Base-by-base conservation (phyloP, 345 rosid species). In the Raphanus raphanistrum region DNA sequence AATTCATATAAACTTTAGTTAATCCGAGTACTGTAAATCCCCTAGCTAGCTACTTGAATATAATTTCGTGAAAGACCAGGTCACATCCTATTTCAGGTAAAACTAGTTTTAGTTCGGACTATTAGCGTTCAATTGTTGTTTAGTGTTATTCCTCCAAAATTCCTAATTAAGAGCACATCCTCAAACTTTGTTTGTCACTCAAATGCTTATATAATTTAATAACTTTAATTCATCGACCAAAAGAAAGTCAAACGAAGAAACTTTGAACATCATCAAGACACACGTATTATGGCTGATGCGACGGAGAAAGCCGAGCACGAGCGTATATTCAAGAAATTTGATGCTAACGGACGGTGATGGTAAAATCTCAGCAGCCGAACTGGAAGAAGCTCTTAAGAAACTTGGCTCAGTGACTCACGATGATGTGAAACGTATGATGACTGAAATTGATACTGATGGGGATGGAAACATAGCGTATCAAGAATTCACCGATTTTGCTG, bases 401-500 rank as follows among this genome's bases (percentile, higher is more conserved):
- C 91, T 92, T 0, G 90, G 90, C 2, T 84, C 92, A 0, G 90
- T 89, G 70, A 84, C 91, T 0, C 26, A 21, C 0, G 96, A 89
- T 0, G 98, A 94, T 52, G 28, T 89, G 27, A 83, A 72, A 10
- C 82, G 88, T 8, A 94, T 92, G 98, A 94, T 94, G 97, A 85
- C 83, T 0, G 97, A 92, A 81, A 90, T 94, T 27, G 98, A 94
- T 73, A 90, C 94, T 0, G 90, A 94, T 32, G 98, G 98, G 2
- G 97, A 89, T 63, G 95, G 95, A 13, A 84, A 29, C 85, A 94
- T 92, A 38, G 90, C 98, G 0, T 86, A 76, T 63, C 41, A 87
- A 43, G 97, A 92, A 74, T 94, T 85, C 86, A 82, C 82, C 0
- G 83, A 76, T 10, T 94, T 92, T 52, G 98, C 98, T 8, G 12